Conservation (phyloP, 2,329 filamentous ascomycete species). For the Alternaria panax region DNA sequence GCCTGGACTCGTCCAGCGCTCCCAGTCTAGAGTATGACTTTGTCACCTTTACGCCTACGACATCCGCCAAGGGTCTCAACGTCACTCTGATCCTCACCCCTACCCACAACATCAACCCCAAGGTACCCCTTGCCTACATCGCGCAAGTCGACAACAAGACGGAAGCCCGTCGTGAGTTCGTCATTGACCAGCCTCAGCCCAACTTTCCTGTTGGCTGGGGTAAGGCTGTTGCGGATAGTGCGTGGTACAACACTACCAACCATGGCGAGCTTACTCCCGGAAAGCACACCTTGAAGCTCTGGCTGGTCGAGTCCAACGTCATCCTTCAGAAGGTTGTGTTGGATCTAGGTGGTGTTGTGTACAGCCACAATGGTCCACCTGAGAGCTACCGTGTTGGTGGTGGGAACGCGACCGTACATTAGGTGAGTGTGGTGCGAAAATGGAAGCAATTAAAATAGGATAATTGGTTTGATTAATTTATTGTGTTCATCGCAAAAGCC, state of each 20-base stretch:
- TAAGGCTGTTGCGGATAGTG: slow-evolving; percentile 58
- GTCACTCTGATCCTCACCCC: slow-evolving; percentile 54
- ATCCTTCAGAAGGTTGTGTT: slow-evolving; percentile 48
- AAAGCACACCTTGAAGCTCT: slow-evolving; percentile 54
- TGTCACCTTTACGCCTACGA: slow-evolving; percentile 45
- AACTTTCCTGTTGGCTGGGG: slow-evolving; percentile 59
- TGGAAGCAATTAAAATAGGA: too few relatives aligned
- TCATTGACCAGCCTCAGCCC: slow-evolving; percentile 53
- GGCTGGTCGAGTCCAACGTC: slow-evolving; percentile 56
- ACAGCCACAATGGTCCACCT: slow-evolving; percentile 47
- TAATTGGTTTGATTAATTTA: not conserved
- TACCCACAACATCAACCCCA: slow-evolving; percentile 61
- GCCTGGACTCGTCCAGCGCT: slow-evolving; percentile 36
- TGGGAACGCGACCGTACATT: slow-evolving; percentile 14
- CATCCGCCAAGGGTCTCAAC: slow-evolving; percentile 42
- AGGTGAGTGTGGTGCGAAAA: not conserved
- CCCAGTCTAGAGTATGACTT: slow-evolving; percentile 50
- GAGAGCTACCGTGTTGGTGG: slow-evolving; percentile 49
- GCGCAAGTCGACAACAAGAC: slow-evolving; percentile 56
- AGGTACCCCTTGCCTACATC: slow-evolving; percentile 59
- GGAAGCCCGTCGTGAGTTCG: slow-evolving; percentile 52
- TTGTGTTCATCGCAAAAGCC: not conserved
- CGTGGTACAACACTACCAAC: slow-evolving; percentile 58
- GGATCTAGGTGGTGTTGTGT: slow-evolving; percentile 44
- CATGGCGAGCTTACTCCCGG: slow-evolving; percentile 44